A percentile compares a stretch with the other conserved stretches of the same genome.
Conservation (phyloP, 805 yeast species). For the Saccharomyces jurei region DNA sequence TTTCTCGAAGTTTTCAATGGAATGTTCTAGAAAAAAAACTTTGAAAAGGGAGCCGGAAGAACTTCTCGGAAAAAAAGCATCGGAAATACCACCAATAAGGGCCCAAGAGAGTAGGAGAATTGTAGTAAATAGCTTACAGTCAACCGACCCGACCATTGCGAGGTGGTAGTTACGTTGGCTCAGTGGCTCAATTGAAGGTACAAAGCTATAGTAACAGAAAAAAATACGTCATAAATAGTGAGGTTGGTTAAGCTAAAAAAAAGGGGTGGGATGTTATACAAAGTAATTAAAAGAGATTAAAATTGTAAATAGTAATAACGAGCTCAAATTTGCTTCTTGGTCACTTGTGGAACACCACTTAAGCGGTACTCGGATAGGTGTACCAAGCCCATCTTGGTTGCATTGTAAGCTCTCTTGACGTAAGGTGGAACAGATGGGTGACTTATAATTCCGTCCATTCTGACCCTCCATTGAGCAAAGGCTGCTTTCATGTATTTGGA, state of each 20-base stretch:
- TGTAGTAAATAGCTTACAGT: not conserved
- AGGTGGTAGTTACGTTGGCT: not conserved
- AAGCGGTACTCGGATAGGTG: conserved; percentile 9
- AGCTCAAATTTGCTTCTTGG: conserved; percentile 1
- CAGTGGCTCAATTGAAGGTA: not conserved
- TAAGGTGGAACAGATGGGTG: conserved; percentile 47
- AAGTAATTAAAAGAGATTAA: not conserved
- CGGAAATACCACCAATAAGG: not conserved
- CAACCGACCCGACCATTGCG: not conserved
- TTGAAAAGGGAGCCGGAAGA: not conserved
- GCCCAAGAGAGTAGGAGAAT: not conserved
- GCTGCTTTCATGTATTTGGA: conserved; percentile 64
- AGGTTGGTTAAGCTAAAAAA: not conserved
- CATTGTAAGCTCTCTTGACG: conserved; percentile 31
- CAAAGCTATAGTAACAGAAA: not conserved
- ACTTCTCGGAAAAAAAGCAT: not conserved
- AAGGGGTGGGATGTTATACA: not conserved
- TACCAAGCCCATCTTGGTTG: conserved; percentile 7
- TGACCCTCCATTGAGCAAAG: conserved; percentile 61
- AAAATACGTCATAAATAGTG: not conserved
- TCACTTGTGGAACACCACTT: conserved; percentile 1
- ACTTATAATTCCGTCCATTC: conserved; percentile 48
- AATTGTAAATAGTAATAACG: not conserved
- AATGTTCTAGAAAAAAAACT: conserved; percentile 7
- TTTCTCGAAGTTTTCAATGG: conserved; percentile 5